These are phyloP conservation scores for Botryosphaeria dothidea DNA, from an alignment of 2,329 filamentous ascomycete genomes.

Conservation along the genomic window DNA sequence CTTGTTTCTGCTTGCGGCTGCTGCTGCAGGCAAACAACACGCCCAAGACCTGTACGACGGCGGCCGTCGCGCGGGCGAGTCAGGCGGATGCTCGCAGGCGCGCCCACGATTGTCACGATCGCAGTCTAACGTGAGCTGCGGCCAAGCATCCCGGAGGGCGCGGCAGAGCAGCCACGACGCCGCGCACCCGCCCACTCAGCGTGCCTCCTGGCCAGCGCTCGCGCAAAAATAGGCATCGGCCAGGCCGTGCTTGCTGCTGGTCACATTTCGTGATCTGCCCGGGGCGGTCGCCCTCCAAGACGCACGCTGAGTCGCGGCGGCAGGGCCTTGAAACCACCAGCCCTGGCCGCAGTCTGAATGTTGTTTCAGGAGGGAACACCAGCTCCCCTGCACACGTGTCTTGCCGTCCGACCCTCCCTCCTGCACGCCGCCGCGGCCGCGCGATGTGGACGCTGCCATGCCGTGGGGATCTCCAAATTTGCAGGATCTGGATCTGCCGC, in stretches of 20 bases:
- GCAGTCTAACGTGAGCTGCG: background rate
- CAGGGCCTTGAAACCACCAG: constrained; percentile 12
- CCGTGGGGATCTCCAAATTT: background rate
- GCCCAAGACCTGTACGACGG: background rate
- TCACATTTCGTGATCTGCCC: background rate
- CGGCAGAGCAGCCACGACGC: background rate
- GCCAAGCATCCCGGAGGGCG: background rate
- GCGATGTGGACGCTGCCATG: background rate
- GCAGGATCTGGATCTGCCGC: constrained; percentile 15
- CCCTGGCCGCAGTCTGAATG: background rate
- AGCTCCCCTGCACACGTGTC: constrained; percentile 13
- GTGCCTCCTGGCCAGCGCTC: background rate
- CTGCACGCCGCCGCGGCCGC: background rate
- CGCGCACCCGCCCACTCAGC: background rate
- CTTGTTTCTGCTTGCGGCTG: constrained; percentile 13
- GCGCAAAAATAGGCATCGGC: background rate
- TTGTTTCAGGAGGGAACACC: constrained; percentile 13
- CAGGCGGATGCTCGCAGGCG: background rate
- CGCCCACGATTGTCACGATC: background rate
- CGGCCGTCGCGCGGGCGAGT: background rate
- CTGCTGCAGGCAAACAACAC: background rate
- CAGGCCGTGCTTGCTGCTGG: background rate
- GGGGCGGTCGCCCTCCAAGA: background rate
- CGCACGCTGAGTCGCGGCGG: background rate
- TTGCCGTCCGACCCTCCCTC: background rate